phyloP scores from a whole-genome alignment of 768 basidiomycete species.

The Suillus occidentalis region DNA sequence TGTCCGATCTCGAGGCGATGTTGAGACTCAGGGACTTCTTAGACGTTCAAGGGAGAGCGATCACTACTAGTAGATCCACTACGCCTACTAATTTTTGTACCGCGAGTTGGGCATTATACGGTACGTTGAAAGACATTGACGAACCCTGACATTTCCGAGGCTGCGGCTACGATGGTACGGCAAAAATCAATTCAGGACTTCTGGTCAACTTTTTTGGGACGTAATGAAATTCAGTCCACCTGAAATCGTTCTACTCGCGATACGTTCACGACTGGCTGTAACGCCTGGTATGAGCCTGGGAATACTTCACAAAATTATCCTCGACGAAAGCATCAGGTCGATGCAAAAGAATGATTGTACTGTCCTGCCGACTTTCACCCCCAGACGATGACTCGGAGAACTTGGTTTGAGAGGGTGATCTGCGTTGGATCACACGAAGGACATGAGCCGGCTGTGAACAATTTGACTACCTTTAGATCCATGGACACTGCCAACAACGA shows the following conservation, averaged over 20 bases:
- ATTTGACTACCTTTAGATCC: too few species aligned
- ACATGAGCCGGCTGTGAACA: neutral
- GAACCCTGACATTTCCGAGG: constrained; percentile 9
- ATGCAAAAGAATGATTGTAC: neutral
- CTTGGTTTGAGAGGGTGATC: neutral
- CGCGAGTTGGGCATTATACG: neutral
- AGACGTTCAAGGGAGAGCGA: neutral
- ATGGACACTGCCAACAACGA: neutral
- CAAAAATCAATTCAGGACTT: neutral
- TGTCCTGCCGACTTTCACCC: neutral
- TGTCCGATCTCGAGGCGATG: neutral
- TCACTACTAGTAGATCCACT: neutral
- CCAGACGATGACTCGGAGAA: neutral
- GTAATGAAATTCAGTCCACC: too few species aligned
- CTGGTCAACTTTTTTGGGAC: too few species aligned
- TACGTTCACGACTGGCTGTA: neutral
- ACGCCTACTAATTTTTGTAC: neutral
- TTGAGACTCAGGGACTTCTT: neutral
- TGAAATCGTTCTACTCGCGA: neutral
- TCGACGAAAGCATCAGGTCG: neutral
- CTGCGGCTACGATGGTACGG: constrained; percentile 8
- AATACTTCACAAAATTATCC: neutral
- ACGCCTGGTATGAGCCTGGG: neutral
- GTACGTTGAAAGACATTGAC: constrained; percentile 7
- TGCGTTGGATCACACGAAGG: neutral